Evolutionary conservation across 176 grass and related monocot species (phyloP), one percentile per base, ranked within the genome.

Genomic region (Pharus latifolius): DNA sequence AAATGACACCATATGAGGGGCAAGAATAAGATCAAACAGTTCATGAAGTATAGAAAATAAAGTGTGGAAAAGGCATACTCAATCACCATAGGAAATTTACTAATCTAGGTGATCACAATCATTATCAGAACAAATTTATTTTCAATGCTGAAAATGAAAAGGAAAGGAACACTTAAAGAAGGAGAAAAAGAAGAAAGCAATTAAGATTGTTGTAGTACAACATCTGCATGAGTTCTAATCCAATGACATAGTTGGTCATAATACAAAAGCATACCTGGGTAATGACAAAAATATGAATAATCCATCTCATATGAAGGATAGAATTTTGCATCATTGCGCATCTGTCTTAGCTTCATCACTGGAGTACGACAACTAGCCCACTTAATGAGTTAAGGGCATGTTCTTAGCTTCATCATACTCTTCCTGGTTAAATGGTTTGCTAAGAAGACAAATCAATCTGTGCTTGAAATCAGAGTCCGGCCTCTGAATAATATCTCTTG

Each of bases 391-490:
- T n/a, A n/a, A n/a, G n/a, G n/a, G n/a, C n/a, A n/a, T n/a, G n/a
- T n/a, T n/a, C n/a, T n/a, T n/a, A n/a, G n/a, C n/a, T 22, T 65
- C 9, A 27, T 74, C 58, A 51, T 85, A 88, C 53, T 97, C 86
- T 62, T 49, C 82, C 53, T 34, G 41, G 49, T 30, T 41, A 67
- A 67, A 84, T 64, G 89, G 89, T 59, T 77, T 49, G 15, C 38
- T 32, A 17, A 92, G 86, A 41, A 45, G 69, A 49, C 67, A 2
- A 52, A 92, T 67, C 37, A 97, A 83, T 60, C 56, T 85, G 29
- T 19, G 29, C 72, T 77, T 92, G 66, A 90, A 97, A 41, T 68
- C 67, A 59, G 94, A 92, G 30, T 72, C 55, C 52, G 84, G 78
- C 62, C 82, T 85, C 43, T 7, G 18, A 52, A 55, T 52, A 19